Conservation (phyloP, 257 asterid species). For the Voacanga thouarsii region DNA sequence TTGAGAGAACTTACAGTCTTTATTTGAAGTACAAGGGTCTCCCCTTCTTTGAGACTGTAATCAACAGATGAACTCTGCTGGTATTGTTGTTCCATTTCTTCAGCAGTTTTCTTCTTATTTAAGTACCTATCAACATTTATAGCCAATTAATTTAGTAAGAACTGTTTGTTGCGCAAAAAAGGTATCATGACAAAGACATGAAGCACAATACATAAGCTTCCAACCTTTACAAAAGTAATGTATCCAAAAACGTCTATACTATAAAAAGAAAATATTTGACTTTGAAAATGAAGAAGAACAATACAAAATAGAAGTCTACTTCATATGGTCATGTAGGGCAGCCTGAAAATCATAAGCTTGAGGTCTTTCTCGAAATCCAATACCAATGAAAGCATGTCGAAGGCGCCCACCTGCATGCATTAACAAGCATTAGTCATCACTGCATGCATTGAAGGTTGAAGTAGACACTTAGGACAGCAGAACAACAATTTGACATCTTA, state of each 20-base stretch:
- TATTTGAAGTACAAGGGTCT: constrained; percentile 80
- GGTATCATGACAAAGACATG: neutral
- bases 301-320: constrained; percentile 40
- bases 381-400: constrained; percentile 97
- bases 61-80: constrained; percentile 77
- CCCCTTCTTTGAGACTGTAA: constrained; percentile 96
- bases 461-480: neutral
- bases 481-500: neutral
- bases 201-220: neutral
- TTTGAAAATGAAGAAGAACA: neutral
- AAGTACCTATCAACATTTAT: constrained; percentile 60
- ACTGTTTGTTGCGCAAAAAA: neutral
- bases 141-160: constrained; percentile 5
- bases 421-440: neutral
- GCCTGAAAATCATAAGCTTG: constrained; percentile 99
- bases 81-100: constrained; percentile 96
- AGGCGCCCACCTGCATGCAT: constrained; percentile 67
- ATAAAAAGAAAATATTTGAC: neutral
- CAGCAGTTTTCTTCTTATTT: constrained; percentile 90
- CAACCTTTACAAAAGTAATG: neutral
- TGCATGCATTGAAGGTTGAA: neutral
- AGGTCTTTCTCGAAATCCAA: constrained; percentile 98
- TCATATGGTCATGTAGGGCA: constrained; percentile 97
- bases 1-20: constrained; percentile 50
- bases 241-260: neutral